A percentile compares a stretch with the other conserved stretches of the same genome.
These are phyloP conservation scores for Colletotrichum orchidophilum DNA, from an alignment of 2,329 filamentous ascomycete genomes.

Conservation along the genomic window DNA sequence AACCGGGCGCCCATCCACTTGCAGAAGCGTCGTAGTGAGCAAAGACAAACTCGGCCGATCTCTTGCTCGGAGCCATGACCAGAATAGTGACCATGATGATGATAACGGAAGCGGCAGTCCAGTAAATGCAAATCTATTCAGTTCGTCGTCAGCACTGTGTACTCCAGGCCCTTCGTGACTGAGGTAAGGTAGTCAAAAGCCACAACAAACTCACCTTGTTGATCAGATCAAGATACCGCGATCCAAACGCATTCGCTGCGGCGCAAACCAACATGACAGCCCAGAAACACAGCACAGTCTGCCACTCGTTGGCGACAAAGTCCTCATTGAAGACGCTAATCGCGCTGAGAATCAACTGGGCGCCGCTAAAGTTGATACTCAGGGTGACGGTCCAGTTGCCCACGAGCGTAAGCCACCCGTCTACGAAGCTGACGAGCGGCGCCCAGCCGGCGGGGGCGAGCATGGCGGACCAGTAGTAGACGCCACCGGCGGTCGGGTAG, in stretches of 20 bases:
- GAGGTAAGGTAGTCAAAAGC: no score
- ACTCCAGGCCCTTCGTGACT: no score
- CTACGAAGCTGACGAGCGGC: constrained; percentile 74
- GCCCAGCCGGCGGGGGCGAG: constrained; percentile 72
- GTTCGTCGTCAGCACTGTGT: not conserved
- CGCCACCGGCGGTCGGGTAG: constrained; percentile 73
- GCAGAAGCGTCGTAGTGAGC: constrained; percentile 71
- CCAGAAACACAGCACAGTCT: constrained; percentile 78
- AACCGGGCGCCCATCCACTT: constrained; percentile 74
- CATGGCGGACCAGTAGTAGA: constrained; percentile 79
- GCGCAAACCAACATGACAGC: constrained; percentile 74
- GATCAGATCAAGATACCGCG: constrained; percentile 69
- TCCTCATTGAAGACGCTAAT: constrained; percentile 77
- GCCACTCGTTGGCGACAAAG: constrained; percentile 73
- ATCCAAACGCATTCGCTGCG: constrained; percentile 70
- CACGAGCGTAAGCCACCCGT: constrained; percentile 76
- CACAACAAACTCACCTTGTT: constrained; percentile 65
- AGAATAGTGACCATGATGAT: constrained; percentile 61
- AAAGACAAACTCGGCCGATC: constrained; percentile 73
- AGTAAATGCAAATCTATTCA: constrained; percentile 70
- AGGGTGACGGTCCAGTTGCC: constrained; percentile 76
- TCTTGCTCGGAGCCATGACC: constrained; percentile 65
- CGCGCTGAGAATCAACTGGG: constrained; percentile 65
- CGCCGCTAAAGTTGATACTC: constrained; percentile 76
- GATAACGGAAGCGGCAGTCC: constrained; percentile 72